Evolutionary conservation across 148 eudicot species (phyloP).

Genomic region (Rhododendron vialii): DNA sequence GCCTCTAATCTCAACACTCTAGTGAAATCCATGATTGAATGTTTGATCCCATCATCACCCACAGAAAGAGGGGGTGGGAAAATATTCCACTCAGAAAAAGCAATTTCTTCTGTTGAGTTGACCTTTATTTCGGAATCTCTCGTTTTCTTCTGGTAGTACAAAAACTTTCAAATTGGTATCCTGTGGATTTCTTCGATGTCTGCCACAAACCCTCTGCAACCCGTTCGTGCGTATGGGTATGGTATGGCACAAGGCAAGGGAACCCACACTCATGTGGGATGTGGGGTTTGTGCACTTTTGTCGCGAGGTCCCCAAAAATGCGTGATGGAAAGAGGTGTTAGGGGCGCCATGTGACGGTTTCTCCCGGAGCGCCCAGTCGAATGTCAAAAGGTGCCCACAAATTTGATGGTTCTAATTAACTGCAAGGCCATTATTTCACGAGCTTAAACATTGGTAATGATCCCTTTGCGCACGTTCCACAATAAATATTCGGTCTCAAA

Average conservation of each 20-base stretch:
- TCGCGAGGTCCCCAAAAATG: no score
- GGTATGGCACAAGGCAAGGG: background rate
- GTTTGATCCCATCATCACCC: background rate
- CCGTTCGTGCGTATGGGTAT: background rate
- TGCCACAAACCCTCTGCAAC: background rate
- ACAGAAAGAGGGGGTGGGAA: background rate
- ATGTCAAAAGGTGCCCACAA: background rate
- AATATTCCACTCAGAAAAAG: background rate
- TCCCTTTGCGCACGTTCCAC: no score
- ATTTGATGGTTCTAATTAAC: no score
- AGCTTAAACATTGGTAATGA: no score
- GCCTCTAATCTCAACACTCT: background rate
- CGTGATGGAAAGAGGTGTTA: background rate
- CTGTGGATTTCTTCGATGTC: background rate
- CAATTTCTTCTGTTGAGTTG: background rate
- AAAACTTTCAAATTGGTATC: background rate
- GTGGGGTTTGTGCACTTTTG: background rate
- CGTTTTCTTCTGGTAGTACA: background rate
- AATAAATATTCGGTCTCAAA: no score
- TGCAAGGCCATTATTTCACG: no score
- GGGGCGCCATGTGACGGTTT: background rate
- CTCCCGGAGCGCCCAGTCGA: background rate
- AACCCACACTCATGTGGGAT: background rate
- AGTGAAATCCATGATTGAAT: background rate
- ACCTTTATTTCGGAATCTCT: background rate